A percentile compares a stretch with the other conserved stretches of the same genome.
Conservation (phyloP, 805 yeast genomes). For the Candida silvicultrix region DNA sequence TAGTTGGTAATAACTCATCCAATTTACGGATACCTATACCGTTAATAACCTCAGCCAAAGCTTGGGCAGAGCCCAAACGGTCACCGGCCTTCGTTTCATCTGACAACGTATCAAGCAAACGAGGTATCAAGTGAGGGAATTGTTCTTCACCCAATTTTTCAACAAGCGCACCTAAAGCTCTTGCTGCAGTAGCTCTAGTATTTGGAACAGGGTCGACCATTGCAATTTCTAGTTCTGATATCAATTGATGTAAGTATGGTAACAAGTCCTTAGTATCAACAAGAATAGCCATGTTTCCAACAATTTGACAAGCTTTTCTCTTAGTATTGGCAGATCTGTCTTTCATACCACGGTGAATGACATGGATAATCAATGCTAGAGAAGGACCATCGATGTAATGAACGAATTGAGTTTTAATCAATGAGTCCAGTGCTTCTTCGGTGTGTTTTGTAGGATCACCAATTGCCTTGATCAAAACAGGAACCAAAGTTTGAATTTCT, state of each 20-base stretch:
- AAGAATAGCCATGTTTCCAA: constrained; percentile 96
- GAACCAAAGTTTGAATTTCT: constrained; percentile 89
- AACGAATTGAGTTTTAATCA: constrained; percentile 87
- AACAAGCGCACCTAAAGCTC: constrained; percentile 93
- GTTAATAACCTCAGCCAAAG: constrained; percentile 85
- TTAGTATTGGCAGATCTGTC: constrained; percentile 93
- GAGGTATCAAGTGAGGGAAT: constrained; percentile 87
- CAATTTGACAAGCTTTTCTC: constrained; percentile 93
- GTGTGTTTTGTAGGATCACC: constrained; percentile 94
- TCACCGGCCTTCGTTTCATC: constrained; percentile 83
- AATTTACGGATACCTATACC: constrained; percentile 86
- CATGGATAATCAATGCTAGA: constrained; percentile 88
- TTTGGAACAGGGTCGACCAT: constrained; percentile 99
- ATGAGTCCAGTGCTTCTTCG: constrained; percentile 77
- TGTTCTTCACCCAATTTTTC: constrained; percentile 94
- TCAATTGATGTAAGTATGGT: constrained; percentile 75
- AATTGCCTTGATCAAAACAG: constrained; percentile 81
- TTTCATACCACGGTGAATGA: constrained; percentile 89
- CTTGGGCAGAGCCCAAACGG: constrained; percentile 95
- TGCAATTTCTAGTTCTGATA: constrained; percentile 80
- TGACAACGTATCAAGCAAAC: constrained; percentile 65
- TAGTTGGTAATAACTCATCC: constrained; percentile 82
- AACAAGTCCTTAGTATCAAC: constrained; percentile 82
- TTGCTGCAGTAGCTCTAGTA: constrained; percentile 94
- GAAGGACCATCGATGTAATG: constrained; percentile 99